Evolutionary conservation across 2,329 filamentous ascomycete genomes (phyloP).

Genomic region (Penicillium decumbens): DNA sequence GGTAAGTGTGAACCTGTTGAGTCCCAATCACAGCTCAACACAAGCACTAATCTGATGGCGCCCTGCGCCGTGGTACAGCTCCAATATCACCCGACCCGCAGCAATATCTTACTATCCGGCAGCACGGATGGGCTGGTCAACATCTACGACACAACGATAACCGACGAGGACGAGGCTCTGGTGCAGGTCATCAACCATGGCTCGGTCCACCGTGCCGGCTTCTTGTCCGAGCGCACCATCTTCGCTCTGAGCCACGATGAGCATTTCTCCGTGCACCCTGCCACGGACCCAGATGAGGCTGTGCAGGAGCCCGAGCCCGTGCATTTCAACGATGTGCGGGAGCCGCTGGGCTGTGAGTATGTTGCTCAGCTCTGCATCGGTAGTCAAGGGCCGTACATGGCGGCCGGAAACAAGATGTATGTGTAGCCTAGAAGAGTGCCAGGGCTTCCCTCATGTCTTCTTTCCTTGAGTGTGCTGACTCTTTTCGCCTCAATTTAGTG

Average conservation of each 20-base stretch:
- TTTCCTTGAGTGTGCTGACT: background rate
- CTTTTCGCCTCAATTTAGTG: slow-evolving; percentile 21
- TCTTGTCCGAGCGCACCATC: slow-evolving; percentile 50
- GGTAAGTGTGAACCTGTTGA: slow-evolving; percentile 35
- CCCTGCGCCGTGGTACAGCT: slow-evolving; percentile 31
- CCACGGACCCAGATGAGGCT: slow-evolving; percentile 48
- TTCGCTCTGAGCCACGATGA: slow-evolving; percentile 61
- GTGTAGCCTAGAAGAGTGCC: slow-evolving; percentile 9
- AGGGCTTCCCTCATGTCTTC: background rate
- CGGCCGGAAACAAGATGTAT: slow-evolving; percentile 49
- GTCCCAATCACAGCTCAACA: background rate
- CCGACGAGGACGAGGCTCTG: slow-evolving; percentile 59
- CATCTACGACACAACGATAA: slow-evolving; percentile 55
- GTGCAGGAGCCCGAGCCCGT: slow-evolving; percentile 43
- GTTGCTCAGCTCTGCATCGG: slow-evolving; percentile 51
- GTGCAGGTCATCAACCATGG: slow-evolving; percentile 60
- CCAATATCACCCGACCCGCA: slow-evolving; percentile 50
- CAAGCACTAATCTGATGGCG: slow-evolving; percentile 12
- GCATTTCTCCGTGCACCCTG: slow-evolving; percentile 55
- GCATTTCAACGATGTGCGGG: slow-evolving; percentile 55
- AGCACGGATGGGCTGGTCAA: slow-evolving; percentile 61
- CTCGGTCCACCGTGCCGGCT: slow-evolving; percentile 59
- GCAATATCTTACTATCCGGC: slow-evolving; percentile 54
- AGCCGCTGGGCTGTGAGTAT: slow-evolving; percentile 55
- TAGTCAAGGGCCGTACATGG: slow-evolving; percentile 43